These are phyloP conservation scores for Fusarium albosuccineum DNA, from an alignment of 2,329 filamentous ascomycete species.

Conservation along the genomic window DNA sequence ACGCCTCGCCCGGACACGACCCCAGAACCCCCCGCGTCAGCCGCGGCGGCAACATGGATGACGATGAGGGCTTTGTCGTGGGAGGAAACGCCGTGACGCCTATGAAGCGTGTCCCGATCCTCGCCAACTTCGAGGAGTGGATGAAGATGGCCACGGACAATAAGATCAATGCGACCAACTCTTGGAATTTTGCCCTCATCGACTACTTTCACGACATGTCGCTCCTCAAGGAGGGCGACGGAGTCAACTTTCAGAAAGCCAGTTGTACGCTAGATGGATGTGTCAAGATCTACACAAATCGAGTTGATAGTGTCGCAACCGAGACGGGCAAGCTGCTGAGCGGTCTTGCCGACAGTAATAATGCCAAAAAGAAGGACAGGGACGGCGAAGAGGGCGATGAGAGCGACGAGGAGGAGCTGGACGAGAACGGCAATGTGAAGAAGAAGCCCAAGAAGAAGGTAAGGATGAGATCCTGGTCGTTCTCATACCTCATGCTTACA, in stretches of 20 bases:
- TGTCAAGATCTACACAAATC: slow-evolving; percentile 98
- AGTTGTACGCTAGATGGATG: slow-evolving; percentile 98
- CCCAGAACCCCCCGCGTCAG: slow-evolving; percentile 64
- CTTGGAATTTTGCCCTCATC: slow-evolving; percentile 99
- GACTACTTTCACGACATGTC: slow-evolving; percentile 99
- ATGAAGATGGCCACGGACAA: slow-evolving; percentile 99
- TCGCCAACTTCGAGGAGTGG: slow-evolving; percentile 99
- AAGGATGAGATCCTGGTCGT: slow-evolving; percentile 37
- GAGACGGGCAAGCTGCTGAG: slow-evolving; percentile 96
- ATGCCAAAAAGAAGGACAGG: slow-evolving; percentile 78
- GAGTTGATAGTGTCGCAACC: slow-evolving; percentile 97
- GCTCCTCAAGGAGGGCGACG: slow-evolving; percentile 92
- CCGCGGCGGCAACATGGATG: slow-evolving; percentile 55
- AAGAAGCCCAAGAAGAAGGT: slow-evolving; percentile 84
- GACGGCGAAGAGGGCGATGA: slow-evolving; percentile 77
- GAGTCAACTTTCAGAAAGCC: slow-evolving; percentile 98
- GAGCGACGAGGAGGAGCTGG: slow-evolving; percentile 72
- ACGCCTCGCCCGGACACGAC: slow-evolving; percentile 67
- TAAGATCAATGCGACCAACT: slow-evolving; percentile 98
- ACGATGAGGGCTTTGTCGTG: slow-evolving; percentile 73
- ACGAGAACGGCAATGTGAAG: slow-evolving; percentile 70
- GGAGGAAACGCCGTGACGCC: slow-evolving; percentile 86
- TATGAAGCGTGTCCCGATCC: slow-evolving; percentile 93
- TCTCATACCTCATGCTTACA: slow-evolving; percentile 19
- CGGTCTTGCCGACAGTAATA: slow-evolving; percentile 89